Percentiles rank a stretch among this genome's conserved stretches.
phyloP scores from a whole-genome alignment of 2,329 filamentous ascomycete genomes.

The Triangularia verruculosa region DNA sequence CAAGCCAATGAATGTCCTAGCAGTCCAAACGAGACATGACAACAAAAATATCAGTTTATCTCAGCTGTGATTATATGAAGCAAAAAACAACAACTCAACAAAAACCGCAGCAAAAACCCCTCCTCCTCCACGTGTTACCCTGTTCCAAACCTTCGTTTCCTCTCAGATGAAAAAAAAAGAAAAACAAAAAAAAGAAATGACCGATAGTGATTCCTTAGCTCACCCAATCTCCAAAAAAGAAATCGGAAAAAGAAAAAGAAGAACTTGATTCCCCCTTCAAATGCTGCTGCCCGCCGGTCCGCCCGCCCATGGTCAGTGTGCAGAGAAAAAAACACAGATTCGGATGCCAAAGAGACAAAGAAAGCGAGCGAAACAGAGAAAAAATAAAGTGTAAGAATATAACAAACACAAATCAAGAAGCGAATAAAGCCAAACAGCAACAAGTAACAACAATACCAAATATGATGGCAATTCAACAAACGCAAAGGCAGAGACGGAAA shows the following conservation, averaged over 20 bases:
- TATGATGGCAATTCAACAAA: background rate
- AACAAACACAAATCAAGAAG: slow-evolving; percentile 1
- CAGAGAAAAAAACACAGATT: no score
- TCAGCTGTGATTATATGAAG: no score
- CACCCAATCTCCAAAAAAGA: background rate
- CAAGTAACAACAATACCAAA: background rate
- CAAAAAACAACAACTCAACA: no score
- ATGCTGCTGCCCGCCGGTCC: background rate
- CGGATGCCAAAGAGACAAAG: background rate
- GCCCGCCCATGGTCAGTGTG: background rate
- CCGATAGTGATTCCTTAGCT: background rate
- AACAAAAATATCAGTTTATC: no score
- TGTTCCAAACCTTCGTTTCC: no score
- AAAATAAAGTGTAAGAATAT: background rate
- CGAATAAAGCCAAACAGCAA: background rate
- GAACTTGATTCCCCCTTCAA: background rate
- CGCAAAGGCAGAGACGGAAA: background rate
- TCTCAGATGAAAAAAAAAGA: background rate
- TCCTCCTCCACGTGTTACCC: no score
- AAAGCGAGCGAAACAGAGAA: no score
- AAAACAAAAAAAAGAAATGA: background rate
- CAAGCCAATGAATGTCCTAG: no score
- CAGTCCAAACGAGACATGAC: no score
- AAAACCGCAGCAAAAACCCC: no score
- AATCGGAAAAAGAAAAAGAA: no score